A percentile compares a stretch with the other conserved stretches of the same genome.
These are phyloP conservation scores for Syncephalastrum racemosum DNA, from an alignment of 371 early-diverging fungal genomes.

Conservation along the genomic window DNA sequence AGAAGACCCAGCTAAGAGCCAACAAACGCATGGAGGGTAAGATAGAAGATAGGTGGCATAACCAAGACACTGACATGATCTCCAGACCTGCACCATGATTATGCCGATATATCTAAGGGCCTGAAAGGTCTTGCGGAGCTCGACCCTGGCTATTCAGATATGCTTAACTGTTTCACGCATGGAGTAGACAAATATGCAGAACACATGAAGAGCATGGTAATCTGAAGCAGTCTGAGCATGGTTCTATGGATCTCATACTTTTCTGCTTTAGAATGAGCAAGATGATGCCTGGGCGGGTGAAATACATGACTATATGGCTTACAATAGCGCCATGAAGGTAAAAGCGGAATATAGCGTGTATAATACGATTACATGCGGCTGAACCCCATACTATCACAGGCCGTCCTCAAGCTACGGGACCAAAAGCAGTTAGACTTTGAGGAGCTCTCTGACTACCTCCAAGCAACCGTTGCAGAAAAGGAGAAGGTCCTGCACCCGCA, in stretches of 20 bases:
- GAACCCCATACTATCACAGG: slow-evolving; percentile 40
- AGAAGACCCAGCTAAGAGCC: slow-evolving; percentile 73
- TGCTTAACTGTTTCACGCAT: slow-evolving; percentile 65
- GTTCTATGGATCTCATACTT: slow-evolving; percentile 8
- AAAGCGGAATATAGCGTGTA: not conserved
- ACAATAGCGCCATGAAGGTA: slow-evolving; percentile 85
- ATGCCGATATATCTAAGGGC: slow-evolving; percentile 76
- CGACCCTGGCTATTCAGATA: slow-evolving; percentile 75
- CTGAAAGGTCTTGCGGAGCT: slow-evolving; percentile 75
- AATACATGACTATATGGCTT: slow-evolving; percentile 83
- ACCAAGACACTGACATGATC: not conserved
- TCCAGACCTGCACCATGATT: slow-evolving; percentile 73
- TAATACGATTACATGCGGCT: not conserved
- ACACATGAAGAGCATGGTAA: slow-evolving; percentile 66
- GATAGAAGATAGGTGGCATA: not conserved
- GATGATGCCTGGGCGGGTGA: slow-evolving; percentile 78
- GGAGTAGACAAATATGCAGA: slow-evolving; percentile 61
- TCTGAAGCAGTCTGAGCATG: slow-evolving; percentile 47
- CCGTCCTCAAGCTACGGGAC: slow-evolving; percentile 78
- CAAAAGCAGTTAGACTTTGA: slow-evolving; percentile 95
- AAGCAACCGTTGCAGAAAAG: slow-evolving; percentile 61
- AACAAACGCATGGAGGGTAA: slow-evolving; percentile 74
- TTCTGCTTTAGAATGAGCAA: slow-evolving; percentile 12
- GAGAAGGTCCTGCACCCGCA: slow-evolving; percentile 58
- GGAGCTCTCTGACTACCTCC: slow-evolving; percentile 78